Evolutionary conservation across 2,329 filamentous ascomycete genomes (phyloP).

Genomic region (Exophiala calicioides): DNA sequence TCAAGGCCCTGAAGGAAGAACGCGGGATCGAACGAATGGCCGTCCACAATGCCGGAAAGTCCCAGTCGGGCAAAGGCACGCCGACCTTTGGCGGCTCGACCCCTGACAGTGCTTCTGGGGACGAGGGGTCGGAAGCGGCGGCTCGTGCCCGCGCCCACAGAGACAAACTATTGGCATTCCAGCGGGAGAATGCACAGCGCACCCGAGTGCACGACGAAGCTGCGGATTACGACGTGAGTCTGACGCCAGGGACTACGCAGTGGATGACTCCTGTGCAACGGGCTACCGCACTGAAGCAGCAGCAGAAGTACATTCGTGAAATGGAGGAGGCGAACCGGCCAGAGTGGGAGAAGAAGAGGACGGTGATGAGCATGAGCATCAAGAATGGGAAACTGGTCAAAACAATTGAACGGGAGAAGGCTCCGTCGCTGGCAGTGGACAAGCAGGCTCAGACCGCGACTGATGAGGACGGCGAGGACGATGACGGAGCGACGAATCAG

Average conservation of each 20-base stretch:
- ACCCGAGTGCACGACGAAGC: slow-evolving; percentile 88
- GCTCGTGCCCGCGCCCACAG: slow-evolving; percentile 63
- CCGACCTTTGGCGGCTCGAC: slow-evolving; percentile 35
- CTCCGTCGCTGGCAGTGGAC: slow-evolving; percentile 20
- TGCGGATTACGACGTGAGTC: slow-evolving; percentile 65
- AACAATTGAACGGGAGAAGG: slow-evolving; percentile 37
- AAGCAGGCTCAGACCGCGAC: slow-evolving; percentile 27
- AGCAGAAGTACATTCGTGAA: slow-evolving; percentile 79
- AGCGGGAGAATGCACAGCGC: slow-evolving; percentile 79
- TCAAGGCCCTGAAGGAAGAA: slow-evolving; percentile 79
- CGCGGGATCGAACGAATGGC: slow-evolving; percentile 84
- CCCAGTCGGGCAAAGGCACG: slow-evolving; percentile 40
- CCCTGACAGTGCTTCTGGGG: slow-evolving; percentile 35
- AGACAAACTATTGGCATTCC: slow-evolving; percentile 77
- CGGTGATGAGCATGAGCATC: slow-evolving; percentile 83
- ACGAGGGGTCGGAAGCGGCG: slow-evolving; percentile 33
- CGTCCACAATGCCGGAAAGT: slow-evolving; percentile 69
- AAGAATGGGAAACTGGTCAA: slow-evolving; percentile 74
- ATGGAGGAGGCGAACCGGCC: slow-evolving; percentile 83
- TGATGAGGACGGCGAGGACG: slow-evolving; percentile 34
- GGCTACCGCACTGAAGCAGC: slow-evolving; percentile 77
- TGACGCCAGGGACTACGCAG: slow-evolving; percentile 64
- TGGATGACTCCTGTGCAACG: slow-evolving; percentile 84
- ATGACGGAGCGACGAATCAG: no score
- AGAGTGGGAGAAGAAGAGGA: slow-evolving; percentile 83